A percentile compares a stretch with the other conserved stretches of the same genome.
These are phyloP conservation scores for Lactarius trivialis DNA, from an alignment of 768 basidiomycete species.

Conservation along the genomic window DNA sequence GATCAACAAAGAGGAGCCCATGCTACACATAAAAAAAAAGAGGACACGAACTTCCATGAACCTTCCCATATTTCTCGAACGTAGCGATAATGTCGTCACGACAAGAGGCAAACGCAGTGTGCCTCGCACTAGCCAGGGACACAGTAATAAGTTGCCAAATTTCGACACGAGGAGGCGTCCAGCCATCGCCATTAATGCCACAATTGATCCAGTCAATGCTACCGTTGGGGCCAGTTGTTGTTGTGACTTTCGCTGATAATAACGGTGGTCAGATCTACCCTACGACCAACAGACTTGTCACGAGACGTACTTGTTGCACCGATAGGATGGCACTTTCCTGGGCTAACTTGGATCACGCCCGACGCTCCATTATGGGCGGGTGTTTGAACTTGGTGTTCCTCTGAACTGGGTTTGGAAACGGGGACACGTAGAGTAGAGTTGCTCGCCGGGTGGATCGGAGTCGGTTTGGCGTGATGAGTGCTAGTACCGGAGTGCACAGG, in stretches of 20 bases:
- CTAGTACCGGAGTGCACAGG: background rate
- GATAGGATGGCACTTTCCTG: background rate
- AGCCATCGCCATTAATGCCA: conserved; percentile 53
- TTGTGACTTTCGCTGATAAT: conserved; percentile 41
- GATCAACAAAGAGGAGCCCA: conserved; percentile 8
- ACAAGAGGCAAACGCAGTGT: conserved; percentile 58
- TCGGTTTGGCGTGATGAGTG: background rate
- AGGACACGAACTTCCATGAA: conserved; percentile 35
- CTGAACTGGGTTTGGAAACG: background rate
- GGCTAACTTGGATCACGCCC: background rate
- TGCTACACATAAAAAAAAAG: background rate
- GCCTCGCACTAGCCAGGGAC: conserved; percentile 40
- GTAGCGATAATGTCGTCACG: conserved; percentile 38
- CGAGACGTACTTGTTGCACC: conserved; percentile 11
- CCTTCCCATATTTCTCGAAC: conserved; percentile 55
- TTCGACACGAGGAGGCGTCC: conserved; percentile 62
- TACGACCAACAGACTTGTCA: conserved; percentile 1
- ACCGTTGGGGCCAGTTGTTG: conserved; percentile 60
- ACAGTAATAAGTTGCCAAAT: conserved; percentile 45
- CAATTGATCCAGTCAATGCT: conserved; percentile 73
- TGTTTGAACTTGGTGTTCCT: background rate
- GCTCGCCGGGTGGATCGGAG: background rate
- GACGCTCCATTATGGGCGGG: background rate
- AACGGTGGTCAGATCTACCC: background rate
- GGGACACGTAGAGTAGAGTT: background rate